A percentile compares a stretch with the other conserved stretches of the same genome.
phyloP scores from a whole-genome alignment of 805 yeast genomes.

The Maudiozyma barnettii region DNA sequence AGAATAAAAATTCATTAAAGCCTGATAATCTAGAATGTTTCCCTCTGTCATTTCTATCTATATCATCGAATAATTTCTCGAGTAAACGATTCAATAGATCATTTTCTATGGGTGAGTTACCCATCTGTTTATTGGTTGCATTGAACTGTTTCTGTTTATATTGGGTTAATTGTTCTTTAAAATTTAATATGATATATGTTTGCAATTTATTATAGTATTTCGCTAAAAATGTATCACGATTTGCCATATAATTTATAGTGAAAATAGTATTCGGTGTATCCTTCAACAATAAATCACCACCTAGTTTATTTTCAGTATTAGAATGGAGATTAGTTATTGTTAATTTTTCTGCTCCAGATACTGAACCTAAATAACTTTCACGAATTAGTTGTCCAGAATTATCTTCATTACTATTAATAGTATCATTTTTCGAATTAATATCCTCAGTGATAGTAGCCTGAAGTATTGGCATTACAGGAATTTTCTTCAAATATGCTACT shows the following conservation, averaged over 20 bases:
- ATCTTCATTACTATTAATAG: too few relatives aligned
- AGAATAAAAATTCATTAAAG: background rate
- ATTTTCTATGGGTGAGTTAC: background rate
- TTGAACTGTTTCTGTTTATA: constrained; percentile 5
- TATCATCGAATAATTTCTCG: background rate
- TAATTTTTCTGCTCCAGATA: background rate
- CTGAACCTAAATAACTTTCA: background rate
- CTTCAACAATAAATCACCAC: constrained; percentile 4
- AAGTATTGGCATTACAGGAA: background rate
- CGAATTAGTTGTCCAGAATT: too few relatives aligned
- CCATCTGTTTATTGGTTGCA: background rate
- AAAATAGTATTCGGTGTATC: constrained; percentile 14
- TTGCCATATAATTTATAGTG: constrained; percentile 10
- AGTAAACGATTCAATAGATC: background rate
- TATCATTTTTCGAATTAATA: background rate
- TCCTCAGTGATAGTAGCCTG: background rate
- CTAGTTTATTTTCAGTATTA: background rate
- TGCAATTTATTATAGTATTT: constrained; percentile 15
- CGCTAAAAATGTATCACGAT: constrained; percentile 14
- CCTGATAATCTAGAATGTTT: too few relatives aligned
- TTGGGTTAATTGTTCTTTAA: constrained; percentile 6
- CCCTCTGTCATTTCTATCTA: background rate
- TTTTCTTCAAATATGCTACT: background rate
- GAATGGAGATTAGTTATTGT: constrained; percentile 1
- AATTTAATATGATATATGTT: constrained; percentile 8